These are phyloP conservation scores for Magnolia sinica DNA, from an alignment of 164 flowering plant genomes.

Conservation along the genomic window DNA sequence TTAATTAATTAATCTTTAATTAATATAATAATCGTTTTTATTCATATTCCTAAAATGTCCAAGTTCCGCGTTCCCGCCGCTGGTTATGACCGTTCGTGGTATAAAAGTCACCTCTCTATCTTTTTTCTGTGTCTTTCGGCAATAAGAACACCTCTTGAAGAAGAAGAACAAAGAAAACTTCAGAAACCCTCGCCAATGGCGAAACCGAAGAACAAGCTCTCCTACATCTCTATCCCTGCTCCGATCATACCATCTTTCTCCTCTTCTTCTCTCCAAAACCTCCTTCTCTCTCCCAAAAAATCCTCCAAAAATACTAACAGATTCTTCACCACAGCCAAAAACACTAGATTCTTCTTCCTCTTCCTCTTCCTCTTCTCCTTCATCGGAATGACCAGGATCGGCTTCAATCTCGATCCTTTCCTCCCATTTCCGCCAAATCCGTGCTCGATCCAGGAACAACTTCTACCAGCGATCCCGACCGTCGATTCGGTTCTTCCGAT, in stretches of 20 bases:
- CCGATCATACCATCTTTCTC: constrained; percentile 41
- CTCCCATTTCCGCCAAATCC: constrained; percentile 46
- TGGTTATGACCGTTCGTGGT: not conserved
- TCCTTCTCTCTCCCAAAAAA: constrained; percentile 39
- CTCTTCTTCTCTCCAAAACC: constrained; percentile 43
- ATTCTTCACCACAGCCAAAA: constrained; percentile 18
- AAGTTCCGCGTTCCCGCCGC: not conserved
- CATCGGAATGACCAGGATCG: constrained; percentile 46
- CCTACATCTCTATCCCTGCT: constrained; percentile 54
- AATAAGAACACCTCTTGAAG: not conserved
- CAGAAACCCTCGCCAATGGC: constrained; percentile 38
- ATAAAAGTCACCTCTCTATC: not conserved
- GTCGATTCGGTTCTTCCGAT: constrained; percentile 8
- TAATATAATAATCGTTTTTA: no score
- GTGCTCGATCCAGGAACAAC: constrained; percentile 25
- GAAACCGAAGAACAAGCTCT: constrained; percentile 33
- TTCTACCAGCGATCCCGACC: not conserved
- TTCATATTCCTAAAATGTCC: not conserved
- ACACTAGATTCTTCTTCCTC: constrained; percentile 37
- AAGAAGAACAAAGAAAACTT: not conserved
- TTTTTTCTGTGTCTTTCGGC: not conserved
- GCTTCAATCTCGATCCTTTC: constrained; percentile 36
- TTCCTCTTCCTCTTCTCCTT: constrained; percentile 41
- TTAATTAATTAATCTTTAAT: no score
- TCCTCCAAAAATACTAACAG: constrained; percentile 16